These are phyloP conservation scores for Pyracantha coccinea DNA, from an alignment of 331 rosid species.

Conservation along the genomic window DNA sequence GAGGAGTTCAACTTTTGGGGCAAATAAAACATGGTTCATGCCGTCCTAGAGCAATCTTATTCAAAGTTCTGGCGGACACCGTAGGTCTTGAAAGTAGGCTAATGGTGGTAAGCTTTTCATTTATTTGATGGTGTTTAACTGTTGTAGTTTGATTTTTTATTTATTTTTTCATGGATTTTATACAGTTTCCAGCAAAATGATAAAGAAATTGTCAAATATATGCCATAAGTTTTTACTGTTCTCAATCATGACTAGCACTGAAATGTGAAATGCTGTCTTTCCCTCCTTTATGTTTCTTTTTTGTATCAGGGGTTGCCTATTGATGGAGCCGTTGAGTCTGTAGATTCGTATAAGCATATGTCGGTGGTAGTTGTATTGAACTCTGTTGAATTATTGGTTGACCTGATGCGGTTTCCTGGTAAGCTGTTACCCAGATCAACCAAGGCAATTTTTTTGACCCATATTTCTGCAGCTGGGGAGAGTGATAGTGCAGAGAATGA, in stretches of 20 bases:
- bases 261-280: constrained; percentile 19
- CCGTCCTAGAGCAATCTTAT: constrained; percentile 87
- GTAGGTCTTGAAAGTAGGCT: constrained; percentile 92
- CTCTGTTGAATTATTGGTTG: constrained; percentile 85
- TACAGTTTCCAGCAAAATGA: neutral
- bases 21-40: constrained; percentile 93
- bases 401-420: constrained; percentile 97
- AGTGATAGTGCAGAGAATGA: constrained; percentile 99
- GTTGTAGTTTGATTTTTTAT: neutral
- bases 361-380: constrained; percentile 79
- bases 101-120: constrained; percentile 68
- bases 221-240: constrained; percentile 3
- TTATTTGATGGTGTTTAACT: constrained; percentile 13
- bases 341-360: constrained; percentile 84
- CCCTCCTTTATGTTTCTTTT: neutral
- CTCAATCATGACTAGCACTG: constrained; percentile 1
- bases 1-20: constrained; percentile 88
- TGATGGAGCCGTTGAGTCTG: constrained; percentile 69
- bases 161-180: neutral
- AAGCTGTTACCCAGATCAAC: constrained; percentile 74
- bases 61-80: constrained; percentile 89
- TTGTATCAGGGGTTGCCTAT: constrained; percentile 79
- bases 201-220: neutral
- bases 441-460: constrained; percentile 83
- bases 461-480: constrained; percentile 89